Evolutionary conservation across 2,329 filamentous ascomycete species (phyloP).

Genomic region (Colletotrichum eremochloae): DNA sequence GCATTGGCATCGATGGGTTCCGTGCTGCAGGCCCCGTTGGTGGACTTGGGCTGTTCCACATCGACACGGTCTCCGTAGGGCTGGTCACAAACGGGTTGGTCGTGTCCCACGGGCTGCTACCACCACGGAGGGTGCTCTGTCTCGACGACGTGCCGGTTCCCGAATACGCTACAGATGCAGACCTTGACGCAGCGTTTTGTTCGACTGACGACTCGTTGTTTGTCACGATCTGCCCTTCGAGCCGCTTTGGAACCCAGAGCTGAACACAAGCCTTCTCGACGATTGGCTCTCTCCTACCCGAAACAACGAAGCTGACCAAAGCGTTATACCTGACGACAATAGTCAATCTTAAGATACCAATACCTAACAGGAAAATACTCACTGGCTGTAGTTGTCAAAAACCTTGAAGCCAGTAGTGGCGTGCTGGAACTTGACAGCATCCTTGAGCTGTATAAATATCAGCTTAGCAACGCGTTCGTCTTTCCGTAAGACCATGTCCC

Average conservation of each 20-base stretch:
- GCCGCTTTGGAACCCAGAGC: slow-evolving; percentile 50
- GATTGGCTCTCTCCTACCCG: slow-evolving; percentile 42
- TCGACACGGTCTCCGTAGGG: slow-evolving; percentile 30
- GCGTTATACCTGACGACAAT: slow-evolving; percentile 40
- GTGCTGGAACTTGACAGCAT: slow-evolving; percentile 51
- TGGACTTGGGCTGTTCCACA: slow-evolving; percentile 10
- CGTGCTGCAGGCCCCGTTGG: neutral
- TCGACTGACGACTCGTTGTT: slow-evolving; percentile 29
- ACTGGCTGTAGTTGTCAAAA: slow-evolving; percentile 48
- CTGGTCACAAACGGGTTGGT: slow-evolving; percentile 13
- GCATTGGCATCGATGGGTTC: slow-evolving; percentile 44
- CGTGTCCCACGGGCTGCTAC: slow-evolving; percentile 9
- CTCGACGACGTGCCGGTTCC: slow-evolving; percentile 16
- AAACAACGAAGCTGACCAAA: slow-evolving; percentile 49
- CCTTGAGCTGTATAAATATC: slow-evolving; percentile 46
- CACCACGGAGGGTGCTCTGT: slow-evolving; percentile 19
- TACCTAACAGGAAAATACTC: slow-evolving; percentile 7
- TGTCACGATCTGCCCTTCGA: slow-evolving; percentile 47
- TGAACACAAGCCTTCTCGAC: slow-evolving; percentile 50
- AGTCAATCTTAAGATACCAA: neutral
- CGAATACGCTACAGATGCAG: slow-evolving; percentile 1
- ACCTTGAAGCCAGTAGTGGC: slow-evolving; percentile 51
- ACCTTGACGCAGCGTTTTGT: slow-evolving; percentile 4
- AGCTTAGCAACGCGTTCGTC: slow-evolving; percentile 51
- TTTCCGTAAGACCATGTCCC: slow-evolving; percentile 49